Base-by-base conservation (phyloP, 495 filamentous ascomycete species). In the Penicillium desertorum region DNA sequence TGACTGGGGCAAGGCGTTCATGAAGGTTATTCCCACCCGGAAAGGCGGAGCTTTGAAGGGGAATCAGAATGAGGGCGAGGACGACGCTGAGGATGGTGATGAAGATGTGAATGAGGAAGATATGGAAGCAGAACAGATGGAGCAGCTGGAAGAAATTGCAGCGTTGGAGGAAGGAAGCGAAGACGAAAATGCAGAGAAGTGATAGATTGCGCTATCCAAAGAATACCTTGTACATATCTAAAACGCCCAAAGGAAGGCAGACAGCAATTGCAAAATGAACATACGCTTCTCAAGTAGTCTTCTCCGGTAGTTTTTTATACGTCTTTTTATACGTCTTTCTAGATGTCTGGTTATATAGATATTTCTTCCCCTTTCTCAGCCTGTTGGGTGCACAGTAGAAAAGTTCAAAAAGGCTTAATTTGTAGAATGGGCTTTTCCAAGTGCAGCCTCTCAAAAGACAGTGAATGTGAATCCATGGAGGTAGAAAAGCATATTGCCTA, bases 1-100 rank as follows among this genome's bases (percentile, higher is more conserved):
- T 0, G 87, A 98, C 68, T 99, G 94, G 94, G 91, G 87, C 1
- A 74, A 88, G 62, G 92, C 94, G 0, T 98, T 99, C 62, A 73
- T 93, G 74, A 76, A 83, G 45, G 88, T 93, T 12, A 87, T 99
- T 54, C 94, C 94, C 0, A 87, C 86, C 67, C 72, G 94, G 41
- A 91, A 98, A 76, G 89, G 90, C 37, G 86, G 90, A 11, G 73
- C 79, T 17, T 63, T 89, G 66, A 78, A 75, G 62, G 63, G 50
- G 19, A 48, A 63, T 46, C 61, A 61, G 45, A 44, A 50, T 4
- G 71, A 57, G n/a, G 65, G 59, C 1, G 71, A 55, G 19, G 65
- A 61, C 1, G 66, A 36, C 0, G 48, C 45, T n/a, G 66, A 62
- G 1, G 65, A 71, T 29, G 65, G 62, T 32, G 70, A 62, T 57